Percentiles rank a stretch among this genome's conserved stretches.
phyloP scores from a whole-genome alignment of 306 rosid species.

The Carpinus fangiana region DNA sequence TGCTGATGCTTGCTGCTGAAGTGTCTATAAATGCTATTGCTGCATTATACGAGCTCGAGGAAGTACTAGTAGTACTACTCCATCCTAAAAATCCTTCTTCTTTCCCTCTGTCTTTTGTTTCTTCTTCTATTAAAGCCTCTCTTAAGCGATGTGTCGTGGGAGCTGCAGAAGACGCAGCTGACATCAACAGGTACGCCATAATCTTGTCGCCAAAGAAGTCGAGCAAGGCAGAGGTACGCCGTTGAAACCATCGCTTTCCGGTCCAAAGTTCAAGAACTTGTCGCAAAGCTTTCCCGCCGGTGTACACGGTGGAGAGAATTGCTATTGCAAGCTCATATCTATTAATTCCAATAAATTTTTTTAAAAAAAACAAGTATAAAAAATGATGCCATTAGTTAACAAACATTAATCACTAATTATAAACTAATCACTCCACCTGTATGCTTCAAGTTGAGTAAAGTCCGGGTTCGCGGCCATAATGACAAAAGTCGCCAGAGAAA shows the following conservation, averaged over 20 bases:
- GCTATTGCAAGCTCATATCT: slow-evolving; percentile 67
- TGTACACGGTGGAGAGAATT: slow-evolving; percentile 52
- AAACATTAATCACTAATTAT: neutral
- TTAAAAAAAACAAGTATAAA: neutral
- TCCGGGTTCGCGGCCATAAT: slow-evolving; percentile 59
- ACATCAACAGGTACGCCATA: slow-evolving; percentile 70
- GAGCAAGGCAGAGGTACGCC: slow-evolving; percentile 29
- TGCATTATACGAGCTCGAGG: too few relatives aligned
- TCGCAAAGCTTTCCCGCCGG: slow-evolving; percentile 43
- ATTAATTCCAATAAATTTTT: neutral
- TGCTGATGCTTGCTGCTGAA: slow-evolving; percentile 63
- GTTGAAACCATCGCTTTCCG: slow-evolving; percentile 30
- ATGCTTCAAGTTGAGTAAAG: slow-evolving; percentile 42
- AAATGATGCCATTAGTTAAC: slow-evolving; percentile 10
- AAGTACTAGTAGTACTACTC: too few relatives aligned
- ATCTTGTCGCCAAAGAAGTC: slow-evolving; percentile 84
- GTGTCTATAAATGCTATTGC: slow-evolving; percentile 48
- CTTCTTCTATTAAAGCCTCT: slow-evolving; percentile 29
- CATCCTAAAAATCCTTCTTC: too few relatives aligned
- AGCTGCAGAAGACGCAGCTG: slow-evolving; percentile 67
- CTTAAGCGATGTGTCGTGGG: slow-evolving; percentile 68
- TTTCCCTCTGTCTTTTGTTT: slow-evolving; percentile 42
- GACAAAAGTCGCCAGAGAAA: slow-evolving; percentile 54
- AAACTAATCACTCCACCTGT: neutral
- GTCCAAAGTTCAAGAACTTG: slow-evolving; percentile 44